These are phyloP conservation scores for Pichia californica DNA, from an alignment of 805 yeast species.

Conservation along the genomic window DNA sequence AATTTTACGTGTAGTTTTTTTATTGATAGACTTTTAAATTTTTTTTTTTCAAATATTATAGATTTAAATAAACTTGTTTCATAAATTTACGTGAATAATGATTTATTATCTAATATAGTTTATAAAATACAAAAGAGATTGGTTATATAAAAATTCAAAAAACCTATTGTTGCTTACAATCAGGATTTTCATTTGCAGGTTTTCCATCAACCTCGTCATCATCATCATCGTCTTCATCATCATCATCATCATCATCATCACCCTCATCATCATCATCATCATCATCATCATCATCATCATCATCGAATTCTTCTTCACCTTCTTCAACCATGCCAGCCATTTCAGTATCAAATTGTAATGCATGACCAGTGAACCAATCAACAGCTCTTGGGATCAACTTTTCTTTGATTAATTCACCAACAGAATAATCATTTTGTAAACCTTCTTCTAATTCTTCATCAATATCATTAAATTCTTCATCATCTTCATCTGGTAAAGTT, in stretches of 20 bases:
- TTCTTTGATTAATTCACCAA: slow-evolving; percentile 95
- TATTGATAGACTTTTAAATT: too few relatives aligned
- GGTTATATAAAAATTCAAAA: too few relatives aligned
- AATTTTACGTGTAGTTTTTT: too few relatives aligned
- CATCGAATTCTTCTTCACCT: slow-evolving; percentile 48
- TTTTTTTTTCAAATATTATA: too few relatives aligned
- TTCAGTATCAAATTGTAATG: slow-evolving; percentile 71
- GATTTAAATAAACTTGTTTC: too few relatives aligned
- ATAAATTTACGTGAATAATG: too few relatives aligned
- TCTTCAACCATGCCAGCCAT: slow-evolving; percentile 53
- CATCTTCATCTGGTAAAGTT: slow-evolving; percentile 33
- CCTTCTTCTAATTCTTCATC: slow-evolving; percentile 74
- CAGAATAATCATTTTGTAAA: slow-evolving; percentile 86
- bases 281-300: slow-evolving; percentile 50
- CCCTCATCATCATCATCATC: slow-evolving; percentile 60
- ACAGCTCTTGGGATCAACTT: slow-evolving; percentile 92
- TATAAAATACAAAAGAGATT: too few relatives aligned
- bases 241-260: slow-evolving; percentile 56
- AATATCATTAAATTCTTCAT: slow-evolving; percentile 49
- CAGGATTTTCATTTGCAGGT: slow-evolving; percentile 57
- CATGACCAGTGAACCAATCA: slow-evolving; percentile 98
- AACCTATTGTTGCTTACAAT: slow-evolving; percentile 61
- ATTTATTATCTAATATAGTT: too few relatives aligned
- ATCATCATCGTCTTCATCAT: slow-evolving; percentile 46
- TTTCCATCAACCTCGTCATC: too few relatives aligned